Conservation (phyloP, 352 stramenopile species). For the Phytopythium cucurbitacearum region DNA sequence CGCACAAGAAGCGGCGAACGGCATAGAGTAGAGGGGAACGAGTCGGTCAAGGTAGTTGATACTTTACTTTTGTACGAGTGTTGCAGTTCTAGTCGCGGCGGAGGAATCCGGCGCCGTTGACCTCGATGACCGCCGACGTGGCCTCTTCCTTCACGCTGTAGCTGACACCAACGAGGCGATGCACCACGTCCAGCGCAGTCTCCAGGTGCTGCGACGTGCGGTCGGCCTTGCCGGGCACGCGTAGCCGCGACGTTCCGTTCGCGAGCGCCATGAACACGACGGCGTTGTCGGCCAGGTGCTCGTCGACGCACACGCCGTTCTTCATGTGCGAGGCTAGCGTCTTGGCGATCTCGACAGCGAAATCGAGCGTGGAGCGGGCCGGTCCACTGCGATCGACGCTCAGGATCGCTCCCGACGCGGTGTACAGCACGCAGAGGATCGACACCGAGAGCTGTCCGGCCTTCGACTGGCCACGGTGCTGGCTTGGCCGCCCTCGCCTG, state of each 20-base stretch:
- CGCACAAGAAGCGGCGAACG: conserved; percentile 48
- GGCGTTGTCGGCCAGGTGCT: conserved; percentile 68
- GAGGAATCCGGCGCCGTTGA: conserved; percentile 35
- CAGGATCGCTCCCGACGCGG: conserved; percentile 32
- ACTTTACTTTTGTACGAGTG: too few relatives aligned
- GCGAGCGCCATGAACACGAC: conserved; percentile 72
- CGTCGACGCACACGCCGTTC: conserved; percentile 57
- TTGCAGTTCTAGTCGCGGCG: not conserved
- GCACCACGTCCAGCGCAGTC: conserved; percentile 41
- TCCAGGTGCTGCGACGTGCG: conserved; percentile 52
- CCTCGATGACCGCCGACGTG: conserved; percentile 33
- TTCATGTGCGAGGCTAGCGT: conserved; percentile 27
- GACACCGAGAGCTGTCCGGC: conserved; percentile 20
- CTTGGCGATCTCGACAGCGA: conserved; percentile 29
- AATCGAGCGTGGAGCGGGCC: conserved; percentile 17
- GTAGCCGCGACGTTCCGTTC: conserved; percentile 38
- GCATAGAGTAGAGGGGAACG: conserved; percentile 3
- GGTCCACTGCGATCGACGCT: conserved; percentile 26
- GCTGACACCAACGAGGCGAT: conserved; percentile 30
- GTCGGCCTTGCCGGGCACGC: conserved; percentile 36
- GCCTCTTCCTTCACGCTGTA: conserved; percentile 36
- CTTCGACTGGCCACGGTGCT: conserved; percentile 14
- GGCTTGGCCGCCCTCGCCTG: conserved; percentile 11
- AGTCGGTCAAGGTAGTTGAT: too few relatives aligned
- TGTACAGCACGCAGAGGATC: conserved; percentile 37